Evolutionary conservation across 345 rosid genomes (phyloP), one percentile per base, ranked within the genome.

Genomic region (Xanthoceras sorbifolium): DNA sequence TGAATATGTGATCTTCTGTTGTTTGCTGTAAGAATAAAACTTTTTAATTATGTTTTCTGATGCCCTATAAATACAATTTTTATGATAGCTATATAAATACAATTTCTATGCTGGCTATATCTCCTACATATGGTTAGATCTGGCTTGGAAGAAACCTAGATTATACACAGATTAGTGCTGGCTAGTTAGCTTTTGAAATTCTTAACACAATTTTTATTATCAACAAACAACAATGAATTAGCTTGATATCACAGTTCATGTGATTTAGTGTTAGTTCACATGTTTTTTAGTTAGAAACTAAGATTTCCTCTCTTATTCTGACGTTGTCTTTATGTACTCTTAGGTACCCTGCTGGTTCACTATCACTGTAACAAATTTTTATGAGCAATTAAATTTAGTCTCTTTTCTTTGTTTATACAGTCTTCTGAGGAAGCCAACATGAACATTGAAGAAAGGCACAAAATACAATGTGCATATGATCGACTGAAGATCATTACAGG

Each of bases 371-470:
- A 57, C 28, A 57, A 46, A 50, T 12, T 50, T 48, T 50, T 50
- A 50, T 50, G 28, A 57, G 62, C 12, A n/a, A 57, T 57, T 9
- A 22, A 57, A 57, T 57, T 77, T 11, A 48, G 52, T 82, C 23
- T 64, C 46, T 52, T 78, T 67, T 79, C 18, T 29, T 62, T 76
- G 65, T 71, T 66, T 70, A 46, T 25, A 79, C 87, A 92, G 98
- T 75, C 82, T 11, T 80, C 89, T 0, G 74, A 64, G 73, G 84
- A 77, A 60, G 28, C 66, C 23, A 74, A 78, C 73, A 81, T 92
- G 87, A 86, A 85, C 5, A 71, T 88, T 3, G 91, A 90, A 85
- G 92, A 85, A 82, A 90, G 83, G 62, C 87, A 85, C 83, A 79
- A 59, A 82, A 80, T 90, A 69, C 85, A 81, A 67, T 64, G 65